These are phyloP conservation scores for Pseudogymnoascus sp. DNA, from an alignment of 2,329 filamentous ascomycete species.

Conservation along the genomic window DNA sequence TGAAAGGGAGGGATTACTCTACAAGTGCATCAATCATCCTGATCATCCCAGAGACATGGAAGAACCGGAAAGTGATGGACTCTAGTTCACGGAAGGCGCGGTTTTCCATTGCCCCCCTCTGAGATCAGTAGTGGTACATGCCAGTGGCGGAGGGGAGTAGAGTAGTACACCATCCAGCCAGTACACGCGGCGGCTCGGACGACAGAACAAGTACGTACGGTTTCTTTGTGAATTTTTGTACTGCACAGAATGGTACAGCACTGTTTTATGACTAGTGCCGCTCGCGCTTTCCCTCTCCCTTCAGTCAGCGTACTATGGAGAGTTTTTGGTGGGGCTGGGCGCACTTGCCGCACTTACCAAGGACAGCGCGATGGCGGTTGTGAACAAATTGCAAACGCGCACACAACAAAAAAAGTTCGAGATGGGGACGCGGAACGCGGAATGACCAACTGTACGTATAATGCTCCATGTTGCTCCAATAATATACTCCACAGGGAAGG, in stretches of 20 bases:
- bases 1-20: not conserved
- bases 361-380: not conserved
- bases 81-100: conserved; percentile 1
- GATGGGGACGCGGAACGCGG: not conserved
- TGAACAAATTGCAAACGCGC: conserved; percentile 5
- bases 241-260: not conserved
- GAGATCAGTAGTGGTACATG: conserved; percentile 1
- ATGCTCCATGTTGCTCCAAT: conserved; percentile 4
- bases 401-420: conserved; percentile 1
- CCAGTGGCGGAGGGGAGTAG: not conserved
- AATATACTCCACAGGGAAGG: conserved; percentile 3
- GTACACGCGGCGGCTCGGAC: conserved; percentile 6
- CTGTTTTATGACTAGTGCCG: not conserved
- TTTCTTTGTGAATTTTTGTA: not conserved
- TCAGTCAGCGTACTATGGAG: not conserved
- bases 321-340: conserved; percentile 1
- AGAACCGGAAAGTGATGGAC: conserved; percentile 2
- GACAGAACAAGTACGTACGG: not conserved
- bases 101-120: not conserved
- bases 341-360: conserved; percentile 3
- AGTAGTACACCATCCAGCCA: not conserved
- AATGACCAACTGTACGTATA: not conserved
- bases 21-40: conserved; percentile 3
- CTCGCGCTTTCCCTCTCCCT: not conserved
- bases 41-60: conserved; percentile 4